phyloP scores from a whole-genome alignment of 768 basidiomycete genomes.

The Infundibulicybe gibba region DNA sequence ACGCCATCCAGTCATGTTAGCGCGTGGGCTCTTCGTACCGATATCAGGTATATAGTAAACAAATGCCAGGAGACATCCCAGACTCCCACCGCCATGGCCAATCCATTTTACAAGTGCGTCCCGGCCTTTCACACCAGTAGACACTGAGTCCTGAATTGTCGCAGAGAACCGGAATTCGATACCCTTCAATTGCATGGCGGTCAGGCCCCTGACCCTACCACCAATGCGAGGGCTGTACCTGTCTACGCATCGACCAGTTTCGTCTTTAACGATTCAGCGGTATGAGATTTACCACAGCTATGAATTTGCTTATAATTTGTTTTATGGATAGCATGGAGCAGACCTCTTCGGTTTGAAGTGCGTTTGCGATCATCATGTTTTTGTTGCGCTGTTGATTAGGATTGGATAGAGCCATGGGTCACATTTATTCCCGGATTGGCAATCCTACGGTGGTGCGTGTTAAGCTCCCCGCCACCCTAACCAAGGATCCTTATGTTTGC shows the following conservation, averaged over 20 bases:
- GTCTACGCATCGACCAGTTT: slow-evolving; percentile 76
- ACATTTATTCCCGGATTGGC: slow-evolving; percentile 66
- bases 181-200: slow-evolving; percentile 81
- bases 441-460: slow-evolving; percentile 61
- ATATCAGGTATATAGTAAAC: background rate
- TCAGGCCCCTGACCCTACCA: slow-evolving; percentile 56
- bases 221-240: slow-evolving; percentile 73
- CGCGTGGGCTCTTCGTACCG: background rate
- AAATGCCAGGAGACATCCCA: background rate
- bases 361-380: background rate
- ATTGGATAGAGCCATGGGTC: slow-evolving; percentile 41
- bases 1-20: too few species aligned
- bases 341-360: slow-evolving; percentile 66
- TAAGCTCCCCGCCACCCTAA: background rate
- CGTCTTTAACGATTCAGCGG: slow-evolving; percentile 68
- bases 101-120: slow-evolving; percentile 33
- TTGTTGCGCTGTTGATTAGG: background rate
- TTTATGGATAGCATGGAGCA: slow-evolving; percentile 53
- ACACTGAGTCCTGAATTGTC: background rate
- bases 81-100: slow-evolving; percentile 21
- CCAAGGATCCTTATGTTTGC: background rate
- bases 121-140: background rate
- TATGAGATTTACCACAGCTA: slow-evolving; percentile 20
- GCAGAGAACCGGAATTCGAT: slow-evolving; percentile 68
- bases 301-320: background rate